Evolutionary conservation across 192 early-diverging fungal species (phyloP).

Genomic region (Umbelopsis vinacea): DNA sequence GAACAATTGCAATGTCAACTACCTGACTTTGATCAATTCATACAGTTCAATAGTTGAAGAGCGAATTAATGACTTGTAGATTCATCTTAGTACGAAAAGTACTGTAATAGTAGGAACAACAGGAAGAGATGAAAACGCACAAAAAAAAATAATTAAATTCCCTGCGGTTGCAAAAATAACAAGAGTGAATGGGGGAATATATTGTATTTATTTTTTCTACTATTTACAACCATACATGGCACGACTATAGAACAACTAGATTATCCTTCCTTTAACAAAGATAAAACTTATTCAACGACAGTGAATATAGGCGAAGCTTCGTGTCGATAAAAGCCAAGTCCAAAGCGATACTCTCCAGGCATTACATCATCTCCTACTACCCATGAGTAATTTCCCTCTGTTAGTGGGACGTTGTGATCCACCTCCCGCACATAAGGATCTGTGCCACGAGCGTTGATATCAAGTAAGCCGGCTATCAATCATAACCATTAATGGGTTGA

Average conservation of each 20-base stretch:
- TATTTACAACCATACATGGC: background rate
- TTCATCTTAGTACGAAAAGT: too few relatives aligned
- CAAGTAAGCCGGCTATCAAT: slow-evolving; percentile 13
- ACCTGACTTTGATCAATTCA: background rate
- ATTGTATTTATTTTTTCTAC: too few relatives aligned
- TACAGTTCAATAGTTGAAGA: background rate
- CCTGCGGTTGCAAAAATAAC: background rate
- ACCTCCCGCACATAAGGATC: slow-evolving; percentile 13
- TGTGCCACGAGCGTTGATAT: slow-evolving; percentile 3
- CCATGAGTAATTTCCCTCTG: slow-evolving; percentile 23
- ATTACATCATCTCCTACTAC: slow-evolving; percentile 16
- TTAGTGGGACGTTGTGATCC: slow-evolving; percentile 22
- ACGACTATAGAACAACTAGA: too few relatives aligned
- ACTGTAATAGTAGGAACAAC: too few relatives aligned
- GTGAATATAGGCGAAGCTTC: slow-evolving; percentile 19
- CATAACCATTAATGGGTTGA: background rate
- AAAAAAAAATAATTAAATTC: slow-evolving; percentile 13
- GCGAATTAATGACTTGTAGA: background rate
- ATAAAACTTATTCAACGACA: background rate
- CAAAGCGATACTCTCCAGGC: slow-evolving; percentile 24
- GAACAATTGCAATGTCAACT: slow-evolving; percentile 21
- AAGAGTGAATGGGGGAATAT: too few relatives aligned
- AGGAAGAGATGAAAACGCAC: too few relatives aligned
- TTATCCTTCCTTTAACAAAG: background rate
- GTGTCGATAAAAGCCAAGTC: slow-evolving; percentile 25